Evolutionary conservation across 2,329 filamentous ascomycete species (phyloP), one percentile per base, ranked within the genome.

Genomic region (Scedosporium apiospermum): DNA sequence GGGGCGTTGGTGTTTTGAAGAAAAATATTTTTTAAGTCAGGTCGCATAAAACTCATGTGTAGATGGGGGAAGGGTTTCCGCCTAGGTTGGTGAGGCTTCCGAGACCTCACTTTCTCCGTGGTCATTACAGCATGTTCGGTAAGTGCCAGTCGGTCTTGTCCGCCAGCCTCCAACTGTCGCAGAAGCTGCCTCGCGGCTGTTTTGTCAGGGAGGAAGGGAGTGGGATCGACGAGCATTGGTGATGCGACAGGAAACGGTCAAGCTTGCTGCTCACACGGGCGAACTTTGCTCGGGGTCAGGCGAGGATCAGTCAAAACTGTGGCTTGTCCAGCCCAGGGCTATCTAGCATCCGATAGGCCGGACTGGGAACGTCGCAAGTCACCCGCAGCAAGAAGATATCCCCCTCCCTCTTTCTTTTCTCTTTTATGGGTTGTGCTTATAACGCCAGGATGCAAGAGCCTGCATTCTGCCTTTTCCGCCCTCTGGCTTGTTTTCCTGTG

Each of bases 101-200:
- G 18, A 27, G 18, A 23, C 51, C 12, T 27, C 9, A 16, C 51
- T 55, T 14, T 3, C 51, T 55, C 12, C 23, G 12, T 23, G 18
- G 51, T 27, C 18, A 23, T 27, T 23, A 55, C 51, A 55, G 18
- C 18, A 55, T 27, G 12, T 26, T 55, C 51, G 51, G 51, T 6
- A 55, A 27, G 16, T 55, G 51, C 23, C 51, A 14, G 18, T 55
- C 51, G 51, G 51, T 55, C 51, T 55, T 55, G 51, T 27, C 51
- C 51, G 51, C 21, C 51, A 55, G 51, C 51, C 51, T 49, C 44
- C 51, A 7, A 27, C 12, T 61, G 46, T 41, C 46, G 6, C 59
- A 55, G 59, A 38, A 34, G 44, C 30, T 61, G 59, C 59, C 23
- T 55, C 60, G 49, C 49, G 60, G 60, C n/a, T 61, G 60, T 61